phyloP scores from a whole-genome alignment of 148 eudicot genomes.

The Agrostemma githago region DNA sequence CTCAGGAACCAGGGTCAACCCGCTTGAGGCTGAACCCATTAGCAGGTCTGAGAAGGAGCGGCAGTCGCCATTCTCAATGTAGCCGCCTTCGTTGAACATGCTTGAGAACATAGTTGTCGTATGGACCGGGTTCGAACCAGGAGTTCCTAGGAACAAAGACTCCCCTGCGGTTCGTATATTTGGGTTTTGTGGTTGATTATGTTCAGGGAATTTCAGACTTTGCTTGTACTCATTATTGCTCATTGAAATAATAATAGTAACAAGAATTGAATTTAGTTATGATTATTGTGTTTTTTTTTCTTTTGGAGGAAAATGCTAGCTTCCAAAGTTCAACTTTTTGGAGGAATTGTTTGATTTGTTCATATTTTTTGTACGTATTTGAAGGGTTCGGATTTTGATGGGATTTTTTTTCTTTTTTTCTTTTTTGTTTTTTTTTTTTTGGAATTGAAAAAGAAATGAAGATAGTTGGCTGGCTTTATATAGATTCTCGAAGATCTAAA shows the following conservation, averaged over 20 bases:
- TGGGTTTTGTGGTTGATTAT: conserved; percentile 3
- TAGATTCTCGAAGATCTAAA: not conserved
- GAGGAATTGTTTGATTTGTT: not conserved
- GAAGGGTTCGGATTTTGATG: not conserved
- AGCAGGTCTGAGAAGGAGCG: conserved; percentile 83
- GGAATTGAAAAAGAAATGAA: not conserved
- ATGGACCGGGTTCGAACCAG: conserved; percentile 14
- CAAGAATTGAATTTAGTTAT: not conserved
- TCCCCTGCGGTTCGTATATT: conserved; percentile 10
- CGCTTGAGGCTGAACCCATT: conserved; percentile 38
- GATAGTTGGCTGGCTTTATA: not conserved
- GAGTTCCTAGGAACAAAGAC: conserved; percentile 15
- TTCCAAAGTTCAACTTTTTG: conserved; percentile 7
- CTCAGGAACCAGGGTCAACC: conserved; percentile 11
- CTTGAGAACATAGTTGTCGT: conserved; percentile 1
- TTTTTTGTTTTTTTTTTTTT: not conserved
- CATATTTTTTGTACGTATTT: not conserved
- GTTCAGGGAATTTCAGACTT: conserved; percentile 8
- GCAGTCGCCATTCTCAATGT: conserved; percentile 30
- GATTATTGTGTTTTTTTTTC: no score
- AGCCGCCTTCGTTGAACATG: not conserved
- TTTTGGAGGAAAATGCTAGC: not conserved
- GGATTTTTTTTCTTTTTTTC: not conserved
- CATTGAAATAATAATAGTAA: not conserved
- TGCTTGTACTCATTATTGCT: conserved; percentile 2